These are phyloP conservation scores for Leccinum pellstonianum DNA, from an alignment of 768 basidiomycete species.

Conservation along the genomic window DNA sequence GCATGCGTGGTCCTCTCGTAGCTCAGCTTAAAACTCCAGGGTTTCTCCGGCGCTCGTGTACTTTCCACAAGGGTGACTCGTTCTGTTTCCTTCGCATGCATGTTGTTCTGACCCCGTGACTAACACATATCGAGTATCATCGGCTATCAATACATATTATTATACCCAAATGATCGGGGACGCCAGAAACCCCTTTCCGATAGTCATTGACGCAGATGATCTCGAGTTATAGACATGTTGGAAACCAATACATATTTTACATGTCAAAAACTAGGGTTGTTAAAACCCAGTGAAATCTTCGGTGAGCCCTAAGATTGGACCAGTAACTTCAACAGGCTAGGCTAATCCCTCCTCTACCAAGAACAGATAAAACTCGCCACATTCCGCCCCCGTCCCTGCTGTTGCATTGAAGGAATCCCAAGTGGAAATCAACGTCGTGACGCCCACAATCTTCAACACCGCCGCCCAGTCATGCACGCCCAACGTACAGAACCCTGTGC, in stretches of 20 bases:
- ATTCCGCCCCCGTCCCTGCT: constrained; percentile 8
- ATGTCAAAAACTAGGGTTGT: neutral
- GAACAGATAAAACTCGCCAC: constrained; percentile 14
- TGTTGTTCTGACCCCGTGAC: constrained; percentile 1
- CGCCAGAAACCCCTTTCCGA: constrained; percentile 43
- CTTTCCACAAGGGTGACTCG: constrained; percentile 63
- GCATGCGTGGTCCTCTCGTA: neutral
- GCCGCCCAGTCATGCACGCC: constrained; percentile 36
- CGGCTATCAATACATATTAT: constrained; percentile 67
- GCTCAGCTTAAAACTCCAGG: constrained; percentile 3
- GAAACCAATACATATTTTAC: neutral
- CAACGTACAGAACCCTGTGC: constrained; percentile 43
- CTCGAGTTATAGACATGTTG: neutral
- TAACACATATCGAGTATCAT: constrained; percentile 57
- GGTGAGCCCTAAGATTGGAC: too few species aligned
- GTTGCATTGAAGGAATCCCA: constrained; percentile 19
- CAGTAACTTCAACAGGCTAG: neutral
- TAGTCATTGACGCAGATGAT: neutral
- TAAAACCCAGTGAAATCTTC: neutral
- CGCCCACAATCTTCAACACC: constrained; percentile 34
- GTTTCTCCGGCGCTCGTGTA: constrained; percentile 67
- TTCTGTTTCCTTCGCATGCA: neutral
- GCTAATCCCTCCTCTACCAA: constrained; percentile 9
- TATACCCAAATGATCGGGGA: constrained; percentile 80
- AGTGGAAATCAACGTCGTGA: constrained; percentile 13